Percentiles rank a stretch among this genome's conserved stretches.
Conservation (phyloP, 345 rosid genomes). For the Camelina sativa region DNA sequence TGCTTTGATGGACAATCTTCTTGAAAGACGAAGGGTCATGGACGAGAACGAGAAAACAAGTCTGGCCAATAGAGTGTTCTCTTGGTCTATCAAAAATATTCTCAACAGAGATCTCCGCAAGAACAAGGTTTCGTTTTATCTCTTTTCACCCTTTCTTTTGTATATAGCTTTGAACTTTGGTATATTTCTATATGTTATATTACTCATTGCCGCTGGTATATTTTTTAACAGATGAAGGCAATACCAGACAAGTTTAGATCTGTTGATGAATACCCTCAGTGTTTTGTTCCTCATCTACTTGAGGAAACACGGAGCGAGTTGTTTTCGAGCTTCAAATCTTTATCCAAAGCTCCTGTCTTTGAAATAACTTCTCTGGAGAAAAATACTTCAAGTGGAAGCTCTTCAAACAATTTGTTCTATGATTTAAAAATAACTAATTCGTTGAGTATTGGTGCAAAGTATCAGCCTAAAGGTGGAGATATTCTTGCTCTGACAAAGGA, state of each 20-base stretch:
- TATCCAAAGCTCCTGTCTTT: constrained; percentile 32
- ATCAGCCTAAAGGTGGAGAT: constrained; percentile 50
- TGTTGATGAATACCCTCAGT: constrained; percentile 29
- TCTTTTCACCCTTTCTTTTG: neutral
- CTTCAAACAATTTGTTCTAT: constrained; percentile 17
- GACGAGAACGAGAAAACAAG: neutral
- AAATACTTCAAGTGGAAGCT: neutral
- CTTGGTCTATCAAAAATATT: constrained; percentile 48
- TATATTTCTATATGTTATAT: neutral
- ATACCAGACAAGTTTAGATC: constrained; percentile 46
- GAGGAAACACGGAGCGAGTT: constrained; percentile 49
- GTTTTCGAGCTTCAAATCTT: constrained; percentile 30
- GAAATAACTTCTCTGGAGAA: neutral
- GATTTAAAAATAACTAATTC: neutral
- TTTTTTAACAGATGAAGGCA: constrained; percentile 38
- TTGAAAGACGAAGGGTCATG: constrained; percentile 20
- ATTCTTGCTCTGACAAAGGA: constrained; percentile 46
- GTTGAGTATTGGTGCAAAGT: constrained; percentile 7
- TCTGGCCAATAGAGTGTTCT: constrained; percentile 34
- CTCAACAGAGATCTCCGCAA: constrained; percentile 47
- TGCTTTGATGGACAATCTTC: neutral
- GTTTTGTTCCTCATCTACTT: constrained; percentile 47
- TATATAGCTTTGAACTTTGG: neutral
- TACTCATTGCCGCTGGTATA: neutral
- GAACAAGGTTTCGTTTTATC: constrained; percentile 24